Evolutionary conservation across 805 yeast genomes (phyloP).

Genomic region (Ogataea saltuana): DNA sequence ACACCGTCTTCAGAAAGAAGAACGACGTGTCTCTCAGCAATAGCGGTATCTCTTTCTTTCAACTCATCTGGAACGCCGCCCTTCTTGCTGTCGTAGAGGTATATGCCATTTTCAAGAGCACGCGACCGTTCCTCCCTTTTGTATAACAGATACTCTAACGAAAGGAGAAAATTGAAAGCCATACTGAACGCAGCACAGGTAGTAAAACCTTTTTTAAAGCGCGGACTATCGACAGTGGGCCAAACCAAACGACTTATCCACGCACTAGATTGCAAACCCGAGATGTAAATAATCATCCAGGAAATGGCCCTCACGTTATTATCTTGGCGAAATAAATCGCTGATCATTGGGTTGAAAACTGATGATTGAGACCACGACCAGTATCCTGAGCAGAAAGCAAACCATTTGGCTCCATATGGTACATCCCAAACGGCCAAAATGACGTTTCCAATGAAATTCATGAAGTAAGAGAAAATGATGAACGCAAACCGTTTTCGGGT

Average conservation of each 20-base stretch:
- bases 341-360: conserved; percentile 56
- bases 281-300: conserved; percentile 55
- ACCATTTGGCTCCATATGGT: conserved; percentile 60
- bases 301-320: conserved; percentile 56
- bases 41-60: background rate
- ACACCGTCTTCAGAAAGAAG: too few relatives aligned
- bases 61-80: conserved; percentile 13
- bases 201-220: conserved; percentile 53
- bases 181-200: conserved; percentile 45
- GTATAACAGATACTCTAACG: conserved; percentile 38
- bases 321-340: conserved; percentile 58
- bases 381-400: conserved; percentile 59
- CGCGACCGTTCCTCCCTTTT: conserved; percentile 50
- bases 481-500: conserved; percentile 57
- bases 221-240: conserved; percentile 60
- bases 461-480: conserved; percentile 50
- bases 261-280: conserved; percentile 42
- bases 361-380: conserved; percentile 67
- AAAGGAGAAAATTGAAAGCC: conserved; percentile 27
- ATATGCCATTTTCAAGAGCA: conserved; percentile 51
- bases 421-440: conserved; percentile 62
- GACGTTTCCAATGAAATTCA: conserved; percentile 55
- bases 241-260: conserved; percentile 36
- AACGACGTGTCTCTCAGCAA: too few relatives aligned
- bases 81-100: conserved; percentile 40